Evolutionary conservation across 2,329 filamentous ascomycete genomes (phyloP), one percentile per base, ranked within the genome.

Genomic region (Fusarium camptoceras): DNA sequence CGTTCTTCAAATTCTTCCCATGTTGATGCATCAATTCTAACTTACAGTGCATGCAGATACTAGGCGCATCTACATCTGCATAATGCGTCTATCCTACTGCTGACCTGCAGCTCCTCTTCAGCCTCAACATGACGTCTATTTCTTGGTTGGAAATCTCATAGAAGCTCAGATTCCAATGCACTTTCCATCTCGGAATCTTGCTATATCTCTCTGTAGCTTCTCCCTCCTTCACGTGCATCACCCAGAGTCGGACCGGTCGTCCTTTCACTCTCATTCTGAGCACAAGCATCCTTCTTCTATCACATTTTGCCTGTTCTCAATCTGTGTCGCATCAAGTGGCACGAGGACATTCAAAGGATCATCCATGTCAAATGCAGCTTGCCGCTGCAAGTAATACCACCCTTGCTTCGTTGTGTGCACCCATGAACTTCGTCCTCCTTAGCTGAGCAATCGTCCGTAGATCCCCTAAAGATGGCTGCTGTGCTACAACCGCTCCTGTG

Each of bases 381-480:
- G 59, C 73, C 73, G 73, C 73, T 75, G 73, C 73, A 68, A 64
- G 73, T 63, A 68, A 73, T 71, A 59, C 56, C 50, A 59, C 39
- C 59, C 73, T 54, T 67, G 55, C 20, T 64, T 27, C 49, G 37
- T 24, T 25, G n/a, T 43, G 31, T 64, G 30, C 22, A 56, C 51
- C 25, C 34, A 25, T 58, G 24, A 39, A 24, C 44, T 39, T 58
- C 25, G 30, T 42, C 22, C 28, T 49, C 39, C 37, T 43, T 47
- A 9, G 14, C 54, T 43, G 27, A 54, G 30, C 60, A 70, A 70
- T 51, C 66, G 39, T 27, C 27, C 43, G 31, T 28, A 44, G 55
- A 47, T 46, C 63, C 42, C 27, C 34, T 43, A 28, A 11, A 39
- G 20, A 20, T 28, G 12, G 50, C 28, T 54, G 55, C 16, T 27